Evolutionary conservation across 768 basidiomycete species (phyloP).

Genomic region (Holtermannia corniformis): DNA sequence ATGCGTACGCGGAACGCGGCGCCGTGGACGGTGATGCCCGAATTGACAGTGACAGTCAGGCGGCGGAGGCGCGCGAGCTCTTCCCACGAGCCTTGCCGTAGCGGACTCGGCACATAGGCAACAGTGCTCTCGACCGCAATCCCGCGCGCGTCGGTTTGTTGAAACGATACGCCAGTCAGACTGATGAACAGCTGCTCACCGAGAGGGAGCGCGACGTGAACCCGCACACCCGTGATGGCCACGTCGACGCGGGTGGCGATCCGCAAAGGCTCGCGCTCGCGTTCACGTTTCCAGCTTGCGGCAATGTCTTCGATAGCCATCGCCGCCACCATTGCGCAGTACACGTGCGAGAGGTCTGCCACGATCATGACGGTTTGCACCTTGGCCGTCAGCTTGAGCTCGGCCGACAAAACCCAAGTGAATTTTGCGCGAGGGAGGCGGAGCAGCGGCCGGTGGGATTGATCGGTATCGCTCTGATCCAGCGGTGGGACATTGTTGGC

Average conservation of each 20-base stretch:
- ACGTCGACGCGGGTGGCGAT: constrained; percentile 34
- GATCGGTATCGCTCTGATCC: constrained; percentile 20
- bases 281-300: constrained; percentile 25
- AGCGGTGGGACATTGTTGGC: constrained; percentile 20
- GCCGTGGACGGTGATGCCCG: constrained; percentile 48
- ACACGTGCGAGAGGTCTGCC: constrained; percentile 53
- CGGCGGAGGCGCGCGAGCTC: constrained; percentile 57
- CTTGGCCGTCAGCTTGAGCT: constrained; percentile 8
- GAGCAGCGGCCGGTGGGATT: constrained; percentile 20
- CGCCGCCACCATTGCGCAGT: constrained; percentile 57
- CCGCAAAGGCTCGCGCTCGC: constrained; percentile 14
- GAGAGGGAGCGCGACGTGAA: constrained; percentile 41
- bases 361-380: constrained; percentile 14
- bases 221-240: constrained; percentile 15
- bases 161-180: neutral
- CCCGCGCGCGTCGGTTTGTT: constrained; percentile 18
- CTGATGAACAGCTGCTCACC: constrained; percentile 38
- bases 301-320: constrained; percentile 48
- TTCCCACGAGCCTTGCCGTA: constrained; percentile 54
- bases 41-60: constrained; percentile 45
- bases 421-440: constrained; percentile 1
- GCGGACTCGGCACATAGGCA: constrained; percentile 53
- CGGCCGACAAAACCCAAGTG: constrained; percentile 12
- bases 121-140: constrained; percentile 43
- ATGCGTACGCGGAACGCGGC: constrained; percentile 67